These are phyloP conservation scores for Scenedesmus sp. DNA, from an alignment of 163 green algal genomes.

Conservation along the genomic window DNA sequence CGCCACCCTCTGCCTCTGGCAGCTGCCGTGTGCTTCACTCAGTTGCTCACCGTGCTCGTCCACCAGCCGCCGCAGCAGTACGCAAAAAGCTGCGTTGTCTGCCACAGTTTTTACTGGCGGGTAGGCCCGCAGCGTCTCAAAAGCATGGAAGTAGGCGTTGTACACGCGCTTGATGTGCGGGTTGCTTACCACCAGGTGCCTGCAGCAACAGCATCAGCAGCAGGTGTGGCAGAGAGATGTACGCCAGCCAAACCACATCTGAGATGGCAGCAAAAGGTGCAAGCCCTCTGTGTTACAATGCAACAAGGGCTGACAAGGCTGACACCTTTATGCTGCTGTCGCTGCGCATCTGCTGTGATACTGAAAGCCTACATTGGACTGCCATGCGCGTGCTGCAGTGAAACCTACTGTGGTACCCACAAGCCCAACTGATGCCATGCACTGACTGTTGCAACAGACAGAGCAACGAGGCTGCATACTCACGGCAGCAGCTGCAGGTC, in stretches of 20 bases:
- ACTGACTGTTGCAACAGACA: not conserved
- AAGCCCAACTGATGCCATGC: too few species aligned
- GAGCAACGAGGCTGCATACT: not conserved
- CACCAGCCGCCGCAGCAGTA: slow-evolving; percentile 82
- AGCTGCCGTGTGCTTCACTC: not conserved
- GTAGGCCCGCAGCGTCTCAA: slow-evolving; percentile 59
- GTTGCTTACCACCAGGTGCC: slow-evolving; percentile 92
- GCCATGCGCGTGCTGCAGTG: too few species aligned
- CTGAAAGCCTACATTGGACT: too few species aligned
- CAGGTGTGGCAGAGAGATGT: not conserved
- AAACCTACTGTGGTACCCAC: too few species aligned
- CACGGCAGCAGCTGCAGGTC: slow-evolving; percentile 91
- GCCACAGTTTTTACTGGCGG: slow-evolving; percentile 59
- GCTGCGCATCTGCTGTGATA: too few species aligned
- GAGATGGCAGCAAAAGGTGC: too few species aligned
- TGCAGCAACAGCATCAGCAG: slow-evolving; percentile 31
- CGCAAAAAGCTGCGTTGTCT: slow-evolving; percentile 82
- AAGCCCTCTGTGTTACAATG: too few species aligned
- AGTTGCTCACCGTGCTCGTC: slow-evolving; percentile 78
- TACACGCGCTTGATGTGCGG: slow-evolving; percentile 93
- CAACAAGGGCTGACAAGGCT: too few species aligned
- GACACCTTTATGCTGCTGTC: too few species aligned
- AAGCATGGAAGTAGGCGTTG: slow-evolving; percentile 80
- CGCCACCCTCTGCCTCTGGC: not conserved
- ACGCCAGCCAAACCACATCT: not conserved